A percentile compares a stretch with the other conserved stretches of the same genome.
phyloP scores from a whole-genome alignment of 116 monocot species.

The Phalaenopsis hybrid region DNA sequence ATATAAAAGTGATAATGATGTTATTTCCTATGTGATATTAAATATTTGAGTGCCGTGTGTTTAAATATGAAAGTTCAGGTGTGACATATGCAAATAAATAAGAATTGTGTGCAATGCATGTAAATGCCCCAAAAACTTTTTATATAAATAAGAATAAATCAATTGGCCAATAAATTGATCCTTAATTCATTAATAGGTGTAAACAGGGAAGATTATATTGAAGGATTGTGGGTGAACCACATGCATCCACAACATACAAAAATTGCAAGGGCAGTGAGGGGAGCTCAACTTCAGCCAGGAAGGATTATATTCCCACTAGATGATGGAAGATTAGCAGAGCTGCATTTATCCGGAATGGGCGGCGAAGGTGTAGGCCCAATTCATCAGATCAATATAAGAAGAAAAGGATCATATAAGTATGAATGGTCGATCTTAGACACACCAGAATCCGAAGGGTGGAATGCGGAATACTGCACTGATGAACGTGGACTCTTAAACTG shows the following conservation, averaged over 20 bases:
- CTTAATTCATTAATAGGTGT: conserved; percentile 22
- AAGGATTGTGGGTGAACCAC: conserved; percentile 73
- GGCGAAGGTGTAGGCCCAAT: conserved; percentile 51
- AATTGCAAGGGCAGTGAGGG: conserved; percentile 54
- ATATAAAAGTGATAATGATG: too few relatives aligned
- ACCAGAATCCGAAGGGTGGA: conserved; percentile 98
- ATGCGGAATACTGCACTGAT: conserved; percentile 81
- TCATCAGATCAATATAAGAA: conserved; percentile 31
- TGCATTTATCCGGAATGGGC: conserved; percentile 60
- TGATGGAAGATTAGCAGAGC: conserved; percentile 81
- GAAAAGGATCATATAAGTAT: conserved; percentile 47
- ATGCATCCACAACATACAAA: conserved; percentile 67
- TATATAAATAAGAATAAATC: too few relatives aligned
- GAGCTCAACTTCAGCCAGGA: conserved; percentile 63
- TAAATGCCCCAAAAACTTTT: too few relatives aligned
- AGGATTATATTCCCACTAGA: conserved; percentile 72
- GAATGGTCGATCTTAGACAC: conserved; percentile 78
- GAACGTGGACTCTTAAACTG: conserved; percentile 71
- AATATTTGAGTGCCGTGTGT: too few relatives aligned
- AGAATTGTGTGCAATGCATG: too few relatives aligned
- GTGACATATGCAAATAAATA: too few relatives aligned
- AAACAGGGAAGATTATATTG: conserved; percentile 16
- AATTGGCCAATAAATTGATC: conserved; percentile 4
- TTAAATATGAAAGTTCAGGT: too few relatives aligned
- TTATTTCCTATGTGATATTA: too few relatives aligned